Base-by-base conservation (phyloP, 2,329 filamentous ascomycete species). In the Cadophora sp. region DNA sequence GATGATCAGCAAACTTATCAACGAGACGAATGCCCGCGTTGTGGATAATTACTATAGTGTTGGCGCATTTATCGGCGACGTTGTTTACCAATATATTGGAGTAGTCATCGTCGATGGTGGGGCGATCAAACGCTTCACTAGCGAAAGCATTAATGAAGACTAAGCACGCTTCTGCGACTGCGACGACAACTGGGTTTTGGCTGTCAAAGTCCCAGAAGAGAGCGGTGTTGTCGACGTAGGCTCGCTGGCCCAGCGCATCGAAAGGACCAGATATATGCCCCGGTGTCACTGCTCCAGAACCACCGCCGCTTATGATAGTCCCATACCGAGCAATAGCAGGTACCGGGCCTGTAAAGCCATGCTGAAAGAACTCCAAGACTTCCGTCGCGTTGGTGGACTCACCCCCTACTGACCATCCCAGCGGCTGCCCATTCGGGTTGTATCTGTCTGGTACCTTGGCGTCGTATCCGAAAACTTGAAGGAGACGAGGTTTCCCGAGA, bases 131-230 rank as follows among this genome's bases (percentile, higher is more conserved):
- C 0, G 90, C 91, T 34, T 34, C 31, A 1, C 90, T 89, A 0
- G 90, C 87, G 78, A 91, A 92, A 8, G 84, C 85, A 75, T 91
- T 91, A 72, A 87, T 86, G 72, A 91, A 87, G 0, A 91, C 87
- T 2, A 91, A 79, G 71, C 93, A 96, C 7, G 92, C 83, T 73
- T 94, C 85, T 1, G 84, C 31, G 4, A 34, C 31, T 5, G 11
- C 31, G 31, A 34, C 31, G 31, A 34, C 19, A 24, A 24, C 16
- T 22, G 48, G 48, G 48, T 50, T 50, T 50, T 22, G 19, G 48
- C n/a, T 24, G 22, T 76, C 75, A 69, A 89, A 86, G 74, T 91
- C 89, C 83, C 85, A 89, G 75, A 85, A 86, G 0, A 91, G 74
- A 0, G 83, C 82, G 0, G 87, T 89, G 53, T 81, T 83, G 66